Conservation (phyloP, 345 rosid species). For the Mangifera indica region DNA sequence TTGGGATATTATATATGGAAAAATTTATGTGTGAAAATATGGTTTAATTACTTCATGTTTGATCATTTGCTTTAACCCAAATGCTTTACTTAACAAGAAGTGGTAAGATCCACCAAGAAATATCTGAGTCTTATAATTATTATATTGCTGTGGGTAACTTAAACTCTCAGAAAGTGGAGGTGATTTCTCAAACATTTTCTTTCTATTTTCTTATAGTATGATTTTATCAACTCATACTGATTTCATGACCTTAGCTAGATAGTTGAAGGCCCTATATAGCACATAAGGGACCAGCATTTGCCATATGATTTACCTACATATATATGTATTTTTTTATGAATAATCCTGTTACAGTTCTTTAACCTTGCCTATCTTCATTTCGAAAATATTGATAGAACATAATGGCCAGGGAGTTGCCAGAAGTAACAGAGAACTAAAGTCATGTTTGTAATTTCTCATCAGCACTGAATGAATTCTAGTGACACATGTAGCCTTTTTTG, state of each 20-base stretch:
- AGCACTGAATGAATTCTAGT: neutral
- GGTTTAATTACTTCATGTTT: neutral
- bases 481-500: neutral
- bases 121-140: conserved; percentile 37
- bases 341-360: too few species aligned
- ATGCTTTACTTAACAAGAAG: conserved; percentile 34
- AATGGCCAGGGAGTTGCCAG: neutral
- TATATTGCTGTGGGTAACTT: conserved; percentile 52
- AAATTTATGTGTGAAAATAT: neutral
- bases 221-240: neutral
- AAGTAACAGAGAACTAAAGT: neutral
- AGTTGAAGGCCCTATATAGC: neutral
- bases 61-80: conserved; percentile 1
- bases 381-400: neutral
- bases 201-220: neutral
- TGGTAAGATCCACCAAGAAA: conserved; percentile 48
- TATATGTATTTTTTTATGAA: too few species aligned
- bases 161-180: conserved; percentile 54
- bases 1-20: conserved; percentile 54
- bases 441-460: neutral
- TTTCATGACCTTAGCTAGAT: neutral
- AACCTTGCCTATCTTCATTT: neutral
- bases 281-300: too few species aligned
- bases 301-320: too few species aligned
- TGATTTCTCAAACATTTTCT: conserved; percentile 15